A percentile compares a stretch with the other conserved stretches of the same genome.
phyloP scores from a whole-genome alignment of 768 basidiomycete genomes.

The Auriscalpium orientale region DNA sequence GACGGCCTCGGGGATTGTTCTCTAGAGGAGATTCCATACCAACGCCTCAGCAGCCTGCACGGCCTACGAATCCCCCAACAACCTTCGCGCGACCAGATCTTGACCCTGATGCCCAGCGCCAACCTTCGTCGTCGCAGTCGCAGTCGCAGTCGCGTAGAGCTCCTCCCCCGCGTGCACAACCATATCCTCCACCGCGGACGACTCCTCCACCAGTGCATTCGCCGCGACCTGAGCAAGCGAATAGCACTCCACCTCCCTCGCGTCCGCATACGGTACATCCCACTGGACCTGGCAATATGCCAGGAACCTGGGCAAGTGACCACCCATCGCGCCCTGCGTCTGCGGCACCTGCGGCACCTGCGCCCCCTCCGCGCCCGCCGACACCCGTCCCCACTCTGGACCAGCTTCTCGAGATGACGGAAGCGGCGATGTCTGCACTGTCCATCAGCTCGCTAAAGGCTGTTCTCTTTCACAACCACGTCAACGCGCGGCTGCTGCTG shows the following conservation, averaged over 20 bases:
- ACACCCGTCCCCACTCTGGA: slow-evolving; percentile 51
- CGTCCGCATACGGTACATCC: background rate
- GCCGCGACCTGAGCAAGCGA: background rate
- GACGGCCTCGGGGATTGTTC: slow-evolving; percentile 34
- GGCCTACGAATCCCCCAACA: slow-evolving; percentile 19
- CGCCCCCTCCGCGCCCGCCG: slow-evolving; percentile 14
- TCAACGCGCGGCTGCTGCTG: slow-evolving; percentile 57
- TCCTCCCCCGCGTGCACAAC: slow-evolving; percentile 11
- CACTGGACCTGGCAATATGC: background rate
- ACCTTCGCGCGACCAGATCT: slow-evolving; percentile 17
- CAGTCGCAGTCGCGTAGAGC: slow-evolving; percentile 15
- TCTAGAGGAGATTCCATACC: slow-evolving; percentile 29
- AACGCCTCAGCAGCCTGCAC: slow-evolving; percentile 14
- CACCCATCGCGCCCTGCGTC: background rate
- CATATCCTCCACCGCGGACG: slow-evolving; percentile 13
- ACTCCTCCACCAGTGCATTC: slow-evolving; percentile 8
- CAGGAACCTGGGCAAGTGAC: background rate
- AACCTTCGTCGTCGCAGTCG: slow-evolving; percentile 18
- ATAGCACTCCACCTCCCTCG: background rate
- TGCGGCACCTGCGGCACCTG: slow-evolving; percentile 3
- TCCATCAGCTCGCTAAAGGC: slow-evolving; percentile 70
- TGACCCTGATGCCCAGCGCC: slow-evolving; percentile 17
- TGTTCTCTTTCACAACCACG: slow-evolving; percentile 73
- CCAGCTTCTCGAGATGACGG: slow-evolving; percentile 55
- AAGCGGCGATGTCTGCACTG: slow-evolving; percentile 48